A percentile compares a stretch with the other conserved stretches of the same genome.
phyloP scores from a whole-genome alignment of 2,329 filamentous ascomycete genomes.

The Xylaria sp. region DNA sequence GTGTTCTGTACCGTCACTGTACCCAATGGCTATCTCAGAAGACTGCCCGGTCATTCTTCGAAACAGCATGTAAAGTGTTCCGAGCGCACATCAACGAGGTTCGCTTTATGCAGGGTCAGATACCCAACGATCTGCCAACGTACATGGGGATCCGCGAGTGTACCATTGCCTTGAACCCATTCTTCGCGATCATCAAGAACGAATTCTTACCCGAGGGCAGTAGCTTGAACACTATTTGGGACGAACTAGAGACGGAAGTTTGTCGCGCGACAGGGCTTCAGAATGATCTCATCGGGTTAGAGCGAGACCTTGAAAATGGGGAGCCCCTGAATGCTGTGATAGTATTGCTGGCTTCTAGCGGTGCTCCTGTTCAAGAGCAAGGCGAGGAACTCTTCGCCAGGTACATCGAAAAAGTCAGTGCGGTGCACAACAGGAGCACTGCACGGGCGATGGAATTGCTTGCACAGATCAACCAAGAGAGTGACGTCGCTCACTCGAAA shows the following conservation, averaged over 20 bases:
- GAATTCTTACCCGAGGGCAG: neutral
- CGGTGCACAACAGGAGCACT: conserved; percentile 1
- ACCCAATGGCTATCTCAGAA: conserved; percentile 5
- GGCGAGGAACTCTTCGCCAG: conserved; percentile 4
- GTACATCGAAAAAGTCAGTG: neutral
- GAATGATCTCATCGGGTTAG: conserved; percentile 17
- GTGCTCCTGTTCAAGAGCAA: neutral
- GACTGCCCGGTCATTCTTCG: neutral
- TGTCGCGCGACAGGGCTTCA: conserved; percentile 6
- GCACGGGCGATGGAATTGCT: neutral
- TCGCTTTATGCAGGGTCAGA: neutral
- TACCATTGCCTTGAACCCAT: conserved; percentile 8
- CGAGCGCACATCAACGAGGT: neutral
- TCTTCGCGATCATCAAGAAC: conserved; percentile 3
- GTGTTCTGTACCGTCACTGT: conserved; percentile 6
- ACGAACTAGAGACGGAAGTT: neutral
- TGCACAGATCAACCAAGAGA: conserved; percentile 5
- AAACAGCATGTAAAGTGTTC: conserved; percentile 5
- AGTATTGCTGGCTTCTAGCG: conserved; percentile 2
- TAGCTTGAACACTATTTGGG: neutral
- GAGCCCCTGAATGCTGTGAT: conserved; percentile 11
- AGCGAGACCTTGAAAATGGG: conserved; percentile 9
- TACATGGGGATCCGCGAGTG: conserved; percentile 2
- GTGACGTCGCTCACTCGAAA: neutral
- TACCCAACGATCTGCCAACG: conserved; percentile 6